These are phyloP conservation scores for Solanum chilense DNA, from an alignment of 257 asterid genomes.

Conservation along the genomic window DNA sequence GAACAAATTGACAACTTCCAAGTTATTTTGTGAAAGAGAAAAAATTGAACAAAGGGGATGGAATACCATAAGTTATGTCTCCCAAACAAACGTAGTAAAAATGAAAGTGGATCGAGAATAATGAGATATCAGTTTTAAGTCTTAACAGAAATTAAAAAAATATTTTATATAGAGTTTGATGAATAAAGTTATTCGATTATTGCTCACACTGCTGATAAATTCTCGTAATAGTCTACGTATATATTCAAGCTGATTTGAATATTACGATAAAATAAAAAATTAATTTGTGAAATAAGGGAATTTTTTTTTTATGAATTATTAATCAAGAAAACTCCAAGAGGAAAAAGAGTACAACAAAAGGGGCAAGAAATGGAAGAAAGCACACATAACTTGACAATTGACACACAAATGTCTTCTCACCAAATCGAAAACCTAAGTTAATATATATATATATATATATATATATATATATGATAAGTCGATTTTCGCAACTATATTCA, in stretches of 20 bases:
- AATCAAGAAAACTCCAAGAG: neutral
- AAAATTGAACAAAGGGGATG: neutral
- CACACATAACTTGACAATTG: neutral
- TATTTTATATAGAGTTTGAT: fast-evolving
- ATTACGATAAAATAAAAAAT: neutral
- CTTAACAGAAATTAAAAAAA: neutral
- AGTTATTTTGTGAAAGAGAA: neutral
- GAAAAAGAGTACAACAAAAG: neutral
- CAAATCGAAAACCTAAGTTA: constrained; percentile 15
- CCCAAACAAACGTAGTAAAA: neutral
- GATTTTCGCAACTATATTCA: neutral
- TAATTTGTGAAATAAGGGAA: neutral
- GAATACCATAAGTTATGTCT: neutral
- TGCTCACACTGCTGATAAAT: fast-evolving
- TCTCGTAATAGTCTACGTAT: neutral
- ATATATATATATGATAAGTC: neutral
- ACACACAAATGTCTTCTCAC: constrained; percentile 6
- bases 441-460: no score
- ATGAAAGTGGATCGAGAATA: neutral
- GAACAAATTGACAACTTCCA: neutral
- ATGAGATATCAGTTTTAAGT: neutral
- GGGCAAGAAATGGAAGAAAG: neutral
- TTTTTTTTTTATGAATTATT: neutral
- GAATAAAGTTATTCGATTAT: neutral
- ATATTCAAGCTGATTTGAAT: neutral